Conservation (phyloP, 1,284 basidiomycete genomes). For the Trametes sp. region DNA sequence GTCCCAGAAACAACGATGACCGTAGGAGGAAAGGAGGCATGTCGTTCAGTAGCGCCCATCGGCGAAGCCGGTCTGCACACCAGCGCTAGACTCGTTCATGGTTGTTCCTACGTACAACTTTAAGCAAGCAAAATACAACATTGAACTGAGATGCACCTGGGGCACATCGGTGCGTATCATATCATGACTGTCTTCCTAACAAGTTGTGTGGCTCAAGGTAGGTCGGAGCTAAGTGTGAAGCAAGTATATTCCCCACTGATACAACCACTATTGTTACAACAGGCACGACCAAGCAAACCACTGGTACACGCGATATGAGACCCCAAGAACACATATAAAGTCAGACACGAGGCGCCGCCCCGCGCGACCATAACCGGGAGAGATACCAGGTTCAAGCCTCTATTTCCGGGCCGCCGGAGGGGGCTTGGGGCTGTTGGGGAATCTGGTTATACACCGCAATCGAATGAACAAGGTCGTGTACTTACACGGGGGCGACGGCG, state of each 20-base stretch:
- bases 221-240: neutral
- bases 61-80: no score
- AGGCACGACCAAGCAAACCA: constrained; percentile 8
- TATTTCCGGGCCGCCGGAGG: neutral
- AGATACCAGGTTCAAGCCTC: neutral
- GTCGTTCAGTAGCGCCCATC: no score
- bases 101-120: no score
- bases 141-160: no score
- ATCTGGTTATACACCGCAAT: neutral
- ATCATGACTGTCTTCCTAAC: no score
- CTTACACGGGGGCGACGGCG: constrained; percentile 29
- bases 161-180: no score
- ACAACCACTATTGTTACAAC: constrained; percentile 19
- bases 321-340: neutral
- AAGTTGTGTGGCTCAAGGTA: no score
- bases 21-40: no score
- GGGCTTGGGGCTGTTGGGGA: constrained; percentile 12
- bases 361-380: constrained; percentile 1
- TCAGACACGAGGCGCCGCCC: constrained; percentile 7
- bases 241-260: constrained; percentile 5
- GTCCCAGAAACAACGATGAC: no score
- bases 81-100: no score
- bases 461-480: neutral
- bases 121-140: no score
- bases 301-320: neutral